Evolutionary conservation across 352 stramenopile species (phyloP).

Genomic region (Pythium dissimile): DNA sequence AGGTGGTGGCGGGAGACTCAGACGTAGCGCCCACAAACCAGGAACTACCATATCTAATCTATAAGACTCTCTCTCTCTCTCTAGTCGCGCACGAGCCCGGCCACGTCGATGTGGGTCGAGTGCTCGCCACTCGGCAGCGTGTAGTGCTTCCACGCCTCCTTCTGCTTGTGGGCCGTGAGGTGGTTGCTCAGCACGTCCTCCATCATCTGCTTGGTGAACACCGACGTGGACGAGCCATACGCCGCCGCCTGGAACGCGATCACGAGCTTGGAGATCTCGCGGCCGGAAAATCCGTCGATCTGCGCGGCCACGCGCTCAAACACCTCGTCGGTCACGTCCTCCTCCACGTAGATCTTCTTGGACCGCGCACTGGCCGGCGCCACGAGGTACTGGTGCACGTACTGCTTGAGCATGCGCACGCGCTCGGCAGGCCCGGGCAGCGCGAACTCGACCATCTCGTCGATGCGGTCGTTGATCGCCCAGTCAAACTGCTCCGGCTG

Average conservation of each 20-base stretch:
- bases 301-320: conserved; percentile 91
- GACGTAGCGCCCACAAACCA: conserved; percentile 75
- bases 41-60: conserved; percentile 85
- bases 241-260: conserved; percentile 98
- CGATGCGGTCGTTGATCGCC: conserved; percentile 99
- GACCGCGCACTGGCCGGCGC: conserved; percentile 82
- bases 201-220: conserved; percentile 93
- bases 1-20: too few relatives aligned
- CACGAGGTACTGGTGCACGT: conserved; percentile 97
- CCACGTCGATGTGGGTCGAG: conserved; percentile 27
- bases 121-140: conserved; percentile 49
- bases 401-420: conserved; percentile 96
- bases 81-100: conserved; percentile 46
- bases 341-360: conserved; percentile 90
- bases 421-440: conserved; percentile 94
- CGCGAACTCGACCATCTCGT: conserved; percentile 98
- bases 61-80: conserved; percentile 25
- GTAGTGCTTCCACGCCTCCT: conserved; percentile 92
- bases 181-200: conserved; percentile 93
- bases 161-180: conserved; percentile 90
- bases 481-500: conserved; percentile 98
- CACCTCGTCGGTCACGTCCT: conserved; percentile 88
- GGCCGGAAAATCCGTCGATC: conserved; percentile 97
- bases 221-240: conserved; percentile 93
- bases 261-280: conserved; percentile 99